A percentile compares a stretch with the other conserved stretches of the same genome.
phyloP scores from a whole-genome alignment of 1,284 basidiomycete genomes.

The Cerrena zonata region DNA sequence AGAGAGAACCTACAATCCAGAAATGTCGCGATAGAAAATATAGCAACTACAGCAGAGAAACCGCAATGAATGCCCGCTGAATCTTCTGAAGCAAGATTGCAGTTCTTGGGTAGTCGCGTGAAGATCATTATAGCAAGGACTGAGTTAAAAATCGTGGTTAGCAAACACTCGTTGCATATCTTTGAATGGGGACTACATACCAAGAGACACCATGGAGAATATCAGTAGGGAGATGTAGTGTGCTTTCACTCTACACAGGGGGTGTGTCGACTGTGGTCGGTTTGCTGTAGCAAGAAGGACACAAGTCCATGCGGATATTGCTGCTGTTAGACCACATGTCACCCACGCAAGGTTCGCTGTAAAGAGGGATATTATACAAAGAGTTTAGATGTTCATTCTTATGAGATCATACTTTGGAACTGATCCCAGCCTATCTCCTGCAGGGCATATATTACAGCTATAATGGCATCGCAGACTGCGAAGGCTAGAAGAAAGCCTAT shows the following conservation, averaged over 20 bases:
- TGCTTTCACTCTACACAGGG: background rate
- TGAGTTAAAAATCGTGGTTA: background rate
- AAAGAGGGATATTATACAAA: too few relatives aligned
- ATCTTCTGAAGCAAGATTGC: background rate
- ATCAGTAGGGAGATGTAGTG: background rate
- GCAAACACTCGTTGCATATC: background rate
- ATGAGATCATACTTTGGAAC: too few relatives aligned
- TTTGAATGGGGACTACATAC: background rate
- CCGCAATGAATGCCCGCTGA: background rate
- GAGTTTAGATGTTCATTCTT: too few relatives aligned
- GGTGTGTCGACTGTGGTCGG: background rate
- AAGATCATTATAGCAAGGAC: background rate
- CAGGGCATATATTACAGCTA: too few relatives aligned
- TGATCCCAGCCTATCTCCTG: too few relatives aligned
- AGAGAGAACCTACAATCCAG: background rate
- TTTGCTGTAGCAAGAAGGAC: background rate
- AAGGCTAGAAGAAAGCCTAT: too few relatives aligned
- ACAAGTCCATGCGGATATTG: background rate
- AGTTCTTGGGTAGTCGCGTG: background rate
- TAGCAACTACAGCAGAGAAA: background rate
- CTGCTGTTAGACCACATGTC: background rate
- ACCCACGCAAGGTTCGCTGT: too few relatives aligned
- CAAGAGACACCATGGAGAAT: background rate
- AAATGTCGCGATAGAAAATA: background rate
- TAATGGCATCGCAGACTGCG: too few relatives aligned